Conservation (phyloP, 768 basidiomycete genomes). For the Boletus pseudo-olivaceus region DNA sequence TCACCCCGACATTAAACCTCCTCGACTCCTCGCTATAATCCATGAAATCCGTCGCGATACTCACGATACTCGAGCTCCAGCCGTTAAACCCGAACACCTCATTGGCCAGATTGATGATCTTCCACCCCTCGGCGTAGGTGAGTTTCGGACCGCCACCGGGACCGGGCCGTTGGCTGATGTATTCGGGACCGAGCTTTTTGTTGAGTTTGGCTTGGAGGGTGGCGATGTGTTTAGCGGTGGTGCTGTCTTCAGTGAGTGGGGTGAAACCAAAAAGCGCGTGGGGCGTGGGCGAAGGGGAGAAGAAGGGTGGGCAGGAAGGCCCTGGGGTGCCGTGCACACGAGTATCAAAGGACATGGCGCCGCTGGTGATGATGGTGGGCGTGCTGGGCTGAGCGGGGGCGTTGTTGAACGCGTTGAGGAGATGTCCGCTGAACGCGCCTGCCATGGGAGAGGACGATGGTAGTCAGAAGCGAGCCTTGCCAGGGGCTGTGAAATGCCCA, state of each 20-base stretch:
- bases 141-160: slow-evolving; percentile 84
- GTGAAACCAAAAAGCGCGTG: slow-evolving; percentile 2
- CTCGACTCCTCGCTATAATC: slow-evolving; percentile 69
- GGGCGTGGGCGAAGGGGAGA: not conserved
- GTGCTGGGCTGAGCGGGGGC: slow-evolving; percentile 17
- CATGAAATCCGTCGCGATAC: slow-evolving; percentile 70
- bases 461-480: slow-evolving; percentile 14
- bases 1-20: slow-evolving; percentile 70
- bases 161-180: slow-evolving; percentile 82
- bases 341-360: slow-evolving; percentile 59
- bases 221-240: slow-evolving; percentile 53
- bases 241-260: slow-evolving; percentile 54
- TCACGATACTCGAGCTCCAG: slow-evolving; percentile 82
- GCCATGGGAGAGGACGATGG: slow-evolving; percentile 42
- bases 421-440: slow-evolving; percentile 56
- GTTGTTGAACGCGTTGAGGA: slow-evolving; percentile 43
- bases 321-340: slow-evolving; percentile 46
- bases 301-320: slow-evolving; percentile 2
- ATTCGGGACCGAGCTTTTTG: slow-evolving; percentile 92
- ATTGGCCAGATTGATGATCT: slow-evolving; percentile 95
- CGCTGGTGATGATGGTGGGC: slow-evolving; percentile 42
- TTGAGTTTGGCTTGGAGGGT: slow-evolving; percentile 76
- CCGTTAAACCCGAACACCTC: slow-evolving; percentile 99
- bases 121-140: slow-evolving; percentile 97
- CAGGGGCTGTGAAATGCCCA: not conserved